Percentiles rank a stretch among this genome's conserved stretches.
These are phyloP conservation scores for Cucumis sativus DNA, from an alignment of 306 rosid genomes.

Conservation along the genomic window DNA sequence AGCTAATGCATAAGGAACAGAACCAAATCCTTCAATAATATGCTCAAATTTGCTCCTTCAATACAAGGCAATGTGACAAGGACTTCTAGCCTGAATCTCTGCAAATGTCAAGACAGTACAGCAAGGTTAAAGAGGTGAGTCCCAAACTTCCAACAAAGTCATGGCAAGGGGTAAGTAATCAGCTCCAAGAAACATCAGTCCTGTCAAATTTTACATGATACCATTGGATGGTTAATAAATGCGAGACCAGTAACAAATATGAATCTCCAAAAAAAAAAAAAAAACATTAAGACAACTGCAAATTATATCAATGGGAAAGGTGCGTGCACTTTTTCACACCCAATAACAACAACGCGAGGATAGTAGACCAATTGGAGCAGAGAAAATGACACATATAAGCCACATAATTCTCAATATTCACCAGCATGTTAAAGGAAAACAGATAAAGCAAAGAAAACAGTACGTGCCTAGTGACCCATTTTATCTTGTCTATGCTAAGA, in stretches of 20 bases:
- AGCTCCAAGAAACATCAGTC: constrained; percentile 98
- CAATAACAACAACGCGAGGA: not conserved
- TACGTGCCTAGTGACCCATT: not conserved
- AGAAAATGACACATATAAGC: not conserved
- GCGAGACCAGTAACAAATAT: constrained; percentile 17
- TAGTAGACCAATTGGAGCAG: not conserved
- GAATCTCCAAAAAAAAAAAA: not conserved
- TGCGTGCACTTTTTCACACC: not conserved
- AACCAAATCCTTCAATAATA: constrained; percentile 27
- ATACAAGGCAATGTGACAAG: constrained; percentile 22
- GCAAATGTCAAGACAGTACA: constrained; percentile 97
- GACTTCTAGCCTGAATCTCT: constrained; percentile 61
- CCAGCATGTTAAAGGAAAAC: not conserved
- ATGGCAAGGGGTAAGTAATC: constrained; percentile 98
- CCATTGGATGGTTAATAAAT: constrained; percentile 51
- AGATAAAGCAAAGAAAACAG: not conserved
- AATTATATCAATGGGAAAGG: not conserved
- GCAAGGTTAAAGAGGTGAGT: constrained; percentile 99
- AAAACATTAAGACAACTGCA: not conserved
- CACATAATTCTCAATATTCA: not conserved
- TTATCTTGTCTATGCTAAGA: not conserved
- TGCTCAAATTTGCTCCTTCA: constrained; percentile 35
- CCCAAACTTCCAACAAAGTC: constrained; percentile 99
- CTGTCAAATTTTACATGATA: constrained; percentile 79
- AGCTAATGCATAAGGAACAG: constrained; percentile 27